These are phyloP conservation scores for Clavispora carvajalis DNA, from an alignment of 805 yeast species.

Conservation along the genomic window DNA sequence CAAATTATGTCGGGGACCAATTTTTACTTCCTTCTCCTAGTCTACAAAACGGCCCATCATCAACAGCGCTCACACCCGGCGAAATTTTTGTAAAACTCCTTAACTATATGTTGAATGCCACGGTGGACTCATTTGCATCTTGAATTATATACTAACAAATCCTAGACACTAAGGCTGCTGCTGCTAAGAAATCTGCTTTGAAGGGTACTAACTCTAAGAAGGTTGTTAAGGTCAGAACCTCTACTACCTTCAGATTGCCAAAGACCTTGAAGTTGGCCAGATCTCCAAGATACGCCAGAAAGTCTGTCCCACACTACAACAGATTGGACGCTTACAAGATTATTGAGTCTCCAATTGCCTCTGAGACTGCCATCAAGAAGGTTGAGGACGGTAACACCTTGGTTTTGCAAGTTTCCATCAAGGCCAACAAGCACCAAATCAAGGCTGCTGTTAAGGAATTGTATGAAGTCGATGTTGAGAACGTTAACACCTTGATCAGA, in stretches of 20 bases:
- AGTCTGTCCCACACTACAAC: slow-evolving; percentile 95
- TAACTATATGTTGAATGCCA: no score
- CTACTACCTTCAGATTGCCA: slow-evolving; percentile 95
- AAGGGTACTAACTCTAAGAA: slow-evolving; percentile 94
- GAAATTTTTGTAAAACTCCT: no score
- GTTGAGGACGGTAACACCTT: slow-evolving; percentile 99
- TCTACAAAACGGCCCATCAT: no score
- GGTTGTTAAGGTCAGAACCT: slow-evolving; percentile 89
- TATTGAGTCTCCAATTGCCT: slow-evolving; percentile 90
- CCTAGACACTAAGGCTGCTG: slow-evolving; percentile 70
- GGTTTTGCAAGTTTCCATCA: slow-evolving; percentile 95
- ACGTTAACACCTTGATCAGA: slow-evolving; percentile 95
- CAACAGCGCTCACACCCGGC: no score
- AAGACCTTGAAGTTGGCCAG: slow-evolving; percentile 93
- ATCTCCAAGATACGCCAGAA: slow-evolving; percentile 91
- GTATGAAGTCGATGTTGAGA: slow-evolving; percentile 90
- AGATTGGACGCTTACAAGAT: slow-evolving; percentile 95
- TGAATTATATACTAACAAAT: slow-evolving; percentile 27
- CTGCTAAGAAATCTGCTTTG: slow-evolving; percentile 98
- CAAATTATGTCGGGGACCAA: no score
- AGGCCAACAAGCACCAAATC: slow-evolving; percentile 98
- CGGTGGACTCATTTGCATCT: no score
- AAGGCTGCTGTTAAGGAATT: slow-evolving; percentile 97
- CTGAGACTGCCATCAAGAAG: slow-evolving; percentile 99
- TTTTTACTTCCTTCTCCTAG: no score